Evolutionary conservation across 2,329 filamentous ascomycete genomes (phyloP), one percentile per base, ranked within the genome.

Genomic region (Aspergillus sp.): DNA sequence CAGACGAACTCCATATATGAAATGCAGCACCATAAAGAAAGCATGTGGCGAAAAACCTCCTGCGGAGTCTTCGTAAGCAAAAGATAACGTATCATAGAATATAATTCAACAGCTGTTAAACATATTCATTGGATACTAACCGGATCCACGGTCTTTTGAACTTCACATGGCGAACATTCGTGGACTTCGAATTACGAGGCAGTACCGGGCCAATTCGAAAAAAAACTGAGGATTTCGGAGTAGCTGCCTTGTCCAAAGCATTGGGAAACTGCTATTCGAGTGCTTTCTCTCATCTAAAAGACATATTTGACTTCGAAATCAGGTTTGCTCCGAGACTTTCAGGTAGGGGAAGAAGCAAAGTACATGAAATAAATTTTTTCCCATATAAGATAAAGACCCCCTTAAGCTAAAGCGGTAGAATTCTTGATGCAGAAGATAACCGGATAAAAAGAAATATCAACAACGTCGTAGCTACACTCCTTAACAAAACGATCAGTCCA

Each of bases 61-160:
- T 67, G 29, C 11, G 10, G 12, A 4, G 12, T 32, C 31, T 34
- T n/a, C 34, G 30, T 31, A 3, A 36, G 36, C 27, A 37, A 36
- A 36, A 35, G 35, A 33, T 29, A 38, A 4, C 7, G 29, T 8
- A 28, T 27, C 26, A 5, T n/a, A 26, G 28, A 33, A 19, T 9
- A 31, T 19, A 19, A 19, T 2, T 19, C 4, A 2, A 19, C 19
- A 19, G 19, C 19, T 19, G 19, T 9, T 8, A 11, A 40, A 12
- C 11, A 6, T 3, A 6, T 3, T 12, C 2, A 13, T 29, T 32
- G 35, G 28, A 35, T n/a, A 43, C 50, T 39, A 44, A 67, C 64
- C 59, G 59, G 33, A 65, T 43, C 64, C 64, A 62, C 36, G 61
- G 64, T 49, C 54, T 59, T 44, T 57, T 58, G 39, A 64, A 56